Evolutionary conservation across 2,329 filamentous ascomycete species (phyloP).

Genomic region (Fusarium sublunatum): DNA sequence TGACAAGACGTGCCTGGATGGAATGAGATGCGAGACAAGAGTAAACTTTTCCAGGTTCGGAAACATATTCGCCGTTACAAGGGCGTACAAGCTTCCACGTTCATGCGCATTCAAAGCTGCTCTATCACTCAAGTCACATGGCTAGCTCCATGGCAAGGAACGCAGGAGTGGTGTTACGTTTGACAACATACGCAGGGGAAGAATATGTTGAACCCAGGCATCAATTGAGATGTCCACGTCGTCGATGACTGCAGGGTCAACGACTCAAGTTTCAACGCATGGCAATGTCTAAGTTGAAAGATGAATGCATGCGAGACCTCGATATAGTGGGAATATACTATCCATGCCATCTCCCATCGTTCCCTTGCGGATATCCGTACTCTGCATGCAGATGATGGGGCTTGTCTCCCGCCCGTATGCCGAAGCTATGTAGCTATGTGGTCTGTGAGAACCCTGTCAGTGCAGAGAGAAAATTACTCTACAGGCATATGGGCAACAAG

Average conservation of each 20-base stretch:
- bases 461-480: slow-evolving; percentile 14
- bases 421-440: slow-evolving; percentile 31
- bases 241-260: slow-evolving; percentile 27
- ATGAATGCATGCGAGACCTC: slow-evolving; percentile 16
- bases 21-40: slow-evolving; percentile 30
- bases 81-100: slow-evolving; percentile 18
- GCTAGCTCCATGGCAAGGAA: slow-evolving; percentile 26
- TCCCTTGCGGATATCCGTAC: slow-evolving; percentile 7
- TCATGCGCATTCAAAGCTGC: slow-evolving; percentile 15
- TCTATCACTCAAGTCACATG: slow-evolving; percentile 35
- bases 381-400: slow-evolving; percentile 33
- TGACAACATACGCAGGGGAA: slow-evolving; percentile 30
- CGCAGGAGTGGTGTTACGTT: slow-evolving; percentile 29
- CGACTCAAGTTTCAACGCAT: slow-evolving; percentile 25
- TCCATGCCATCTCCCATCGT: slow-evolving; percentile 9
- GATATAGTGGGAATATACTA: slow-evolving; percentile 26
- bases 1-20: slow-evolving; percentile 31
- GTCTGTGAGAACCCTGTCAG: slow-evolving; percentile 35
- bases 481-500: background rate
- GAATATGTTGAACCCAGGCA: slow-evolving; percentile 24
- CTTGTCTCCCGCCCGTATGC: slow-evolving; percentile 26
- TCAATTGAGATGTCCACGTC: slow-evolving; percentile 30
- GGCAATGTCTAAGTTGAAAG: slow-evolving; percentile 16
- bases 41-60: slow-evolving; percentile 30
- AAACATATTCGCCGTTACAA: slow-evolving; percentile 20